Evolutionary conservation across 495 filamentous ascomycete species (phyloP), one percentile per base, ranked within the genome.

Genomic region (Durotheca rogersii): DNA sequence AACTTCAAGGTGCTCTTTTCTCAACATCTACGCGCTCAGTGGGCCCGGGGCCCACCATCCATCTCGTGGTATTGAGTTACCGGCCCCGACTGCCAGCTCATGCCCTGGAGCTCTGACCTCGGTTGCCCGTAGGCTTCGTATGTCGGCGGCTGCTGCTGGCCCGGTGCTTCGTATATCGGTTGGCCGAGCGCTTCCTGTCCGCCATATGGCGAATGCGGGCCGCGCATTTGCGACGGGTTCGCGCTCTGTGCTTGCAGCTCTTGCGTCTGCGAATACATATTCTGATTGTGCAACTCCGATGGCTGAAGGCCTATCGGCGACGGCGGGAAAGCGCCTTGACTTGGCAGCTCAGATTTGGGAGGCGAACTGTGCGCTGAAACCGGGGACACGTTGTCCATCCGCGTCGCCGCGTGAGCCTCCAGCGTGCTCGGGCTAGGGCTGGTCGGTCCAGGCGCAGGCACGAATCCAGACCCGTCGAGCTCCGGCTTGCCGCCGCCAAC

Each of bases 21-120:
- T 27, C 23, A 27, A 27, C 9, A 27, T 27, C 23, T 4, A 4
- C 4, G 23, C 10, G 15, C 44, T 45, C 34, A 45, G 37, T 32
- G 25, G 9, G 34, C 21, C 48, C n/a, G 39, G 29, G 43, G 15
- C 0, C 47, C 55, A 1, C 54, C 61, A 46, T 73, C 70, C 67
- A 72, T 69, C 51, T 75, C 72, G 49, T 75, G 63, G 0, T 55
- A 53, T 20, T 34, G 49, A 29, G 60, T 52, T 34, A 70, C 56
- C 10, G 70, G 72, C 7, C 71, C 67, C 6, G 70, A 60, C 37
- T 73, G 72, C 72, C 70, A 74, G 4, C 55, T 53, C 55, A 59
- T 51, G 14, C 56, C 61, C 27, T 56, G 57, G 12, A 61, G 57
- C 36, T 59, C 61, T 19, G 54, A 48, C 17, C 44, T 47, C 12